Evolutionary conservation across 1,139 yeast genomes (phyloP).

Genomic region (Geotrichum carabidarum): DNA sequence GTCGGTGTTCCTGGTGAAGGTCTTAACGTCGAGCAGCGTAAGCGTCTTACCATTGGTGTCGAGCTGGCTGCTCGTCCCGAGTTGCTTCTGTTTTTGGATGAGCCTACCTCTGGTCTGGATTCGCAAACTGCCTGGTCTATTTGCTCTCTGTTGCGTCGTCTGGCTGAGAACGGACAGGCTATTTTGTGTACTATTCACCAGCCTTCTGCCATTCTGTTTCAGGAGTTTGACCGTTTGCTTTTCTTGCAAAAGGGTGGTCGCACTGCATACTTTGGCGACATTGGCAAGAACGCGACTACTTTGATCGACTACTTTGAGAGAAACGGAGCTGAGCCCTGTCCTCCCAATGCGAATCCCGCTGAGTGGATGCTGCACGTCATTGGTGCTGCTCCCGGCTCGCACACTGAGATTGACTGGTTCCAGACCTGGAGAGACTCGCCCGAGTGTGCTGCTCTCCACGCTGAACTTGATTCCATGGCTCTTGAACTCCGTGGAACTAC

Average conservation of each 20-base stretch:
- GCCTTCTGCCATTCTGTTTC: constrained; percentile 71
- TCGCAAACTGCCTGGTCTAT: constrained; percentile 91
- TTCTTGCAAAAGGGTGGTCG: constrained; percentile 70
- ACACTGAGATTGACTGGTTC: constrained; percentile 57
- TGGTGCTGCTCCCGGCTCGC: constrained; percentile 77
- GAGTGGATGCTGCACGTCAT: constrained; percentile 80
- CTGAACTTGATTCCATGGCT: constrained; percentile 30
- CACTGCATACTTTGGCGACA: constrained; percentile 76
- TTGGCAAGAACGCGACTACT: constrained; percentile 58
- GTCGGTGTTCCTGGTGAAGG: constrained; percentile 77
- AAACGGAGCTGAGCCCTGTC: constrained; percentile 63
- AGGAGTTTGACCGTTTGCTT: constrained; percentile 70
- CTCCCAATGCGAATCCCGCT: constrained; percentile 68
- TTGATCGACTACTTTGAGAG: constrained; percentile 64
- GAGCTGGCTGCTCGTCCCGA: constrained; percentile 87
- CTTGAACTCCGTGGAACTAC: constrained; percentile 23
- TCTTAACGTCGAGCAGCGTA: constrained; percentile 79
- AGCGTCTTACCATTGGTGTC: constrained; percentile 78
- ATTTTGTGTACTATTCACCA: constrained; percentile 79
- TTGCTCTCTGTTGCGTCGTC: constrained; percentile 66
- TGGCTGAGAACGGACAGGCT: constrained; percentile 77
- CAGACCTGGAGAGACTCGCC: constrained; percentile 61
- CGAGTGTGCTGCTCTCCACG: constrained; percentile 45
- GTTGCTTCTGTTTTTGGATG: constrained; percentile 74
- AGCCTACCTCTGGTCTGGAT: constrained; percentile 89